Evolutionary conservation across 169 alveolate genomes (phyloP), one percentile per base, ranked within the genome.

Genomic region (Neospora caninum): DNA sequence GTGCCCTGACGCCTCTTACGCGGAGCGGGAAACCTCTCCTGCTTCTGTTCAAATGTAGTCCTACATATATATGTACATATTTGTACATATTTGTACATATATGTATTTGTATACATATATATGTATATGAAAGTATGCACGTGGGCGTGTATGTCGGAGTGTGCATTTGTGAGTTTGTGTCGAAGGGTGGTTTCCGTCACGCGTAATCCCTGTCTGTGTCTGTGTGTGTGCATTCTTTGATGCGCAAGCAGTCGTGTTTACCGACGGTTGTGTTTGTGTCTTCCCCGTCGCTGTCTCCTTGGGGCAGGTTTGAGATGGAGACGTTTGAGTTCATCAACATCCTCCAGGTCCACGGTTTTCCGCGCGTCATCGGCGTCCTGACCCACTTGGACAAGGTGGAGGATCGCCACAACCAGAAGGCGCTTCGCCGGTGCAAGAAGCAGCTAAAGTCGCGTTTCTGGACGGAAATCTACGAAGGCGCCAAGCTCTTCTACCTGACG

Each of bases 261-360:
- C 38, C 36, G 54, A n/a, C 34, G 88, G 0, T 39, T 13, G 89
- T 9, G 7, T 38, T 29, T 82, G n/a, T 39, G 6, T 43, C 41
- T 42, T 13, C 38, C 41, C 0, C 89, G 45, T 39, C 53, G 7
- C 54, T 58, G 88, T 39, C 43, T 39, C 34, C 27, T 31, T 45
- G 20, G 34, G 36, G 16, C 73, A 98, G 99, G 31, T 99, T 99
- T 95, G 99, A 99, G 96, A 98, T 99, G 99, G 99, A 99, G 96
- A 99, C 99, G 22, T 99, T 99, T 92, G 99, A 99, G 97, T 99
- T 99, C 97, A 94, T 99, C 93, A 99, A 99, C 95, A 96, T 99
- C 36, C 92, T 99, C 95, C 99, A 98, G 91, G 96, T 97, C 20
- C 99, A 98, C 94, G 96, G 97, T 36, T 41, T 96, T 38, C 97